Evolutionary conservation across 2,329 filamentous ascomycete genomes (phyloP).

Genomic region (Xylaria sp.): DNA sequence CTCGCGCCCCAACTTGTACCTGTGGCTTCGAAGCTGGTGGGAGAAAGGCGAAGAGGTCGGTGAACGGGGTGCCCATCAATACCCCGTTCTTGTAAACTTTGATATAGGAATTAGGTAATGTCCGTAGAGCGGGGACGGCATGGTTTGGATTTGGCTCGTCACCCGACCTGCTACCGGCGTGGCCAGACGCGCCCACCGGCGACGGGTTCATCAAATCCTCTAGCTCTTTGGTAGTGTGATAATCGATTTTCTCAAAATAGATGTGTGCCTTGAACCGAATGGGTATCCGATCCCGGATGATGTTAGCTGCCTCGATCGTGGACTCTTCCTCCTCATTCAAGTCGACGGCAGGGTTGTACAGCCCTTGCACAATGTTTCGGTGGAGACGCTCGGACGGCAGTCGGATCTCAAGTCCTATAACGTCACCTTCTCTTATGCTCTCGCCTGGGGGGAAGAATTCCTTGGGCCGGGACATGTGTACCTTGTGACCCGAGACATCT

Average conservation of each 20-base stretch:
- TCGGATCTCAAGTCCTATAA: conserved; percentile 87
- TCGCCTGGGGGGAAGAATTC: conserved; percentile 83
- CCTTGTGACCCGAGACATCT: conserved; percentile 87
- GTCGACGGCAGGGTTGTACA: conserved; percentile 87
- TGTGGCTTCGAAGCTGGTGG: conserved; percentile 83
- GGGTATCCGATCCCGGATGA: conserved; percentile 92
- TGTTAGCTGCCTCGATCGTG: conserved; percentile 70
- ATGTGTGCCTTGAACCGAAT: conserved; percentile 93
- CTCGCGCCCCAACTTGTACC: conserved; percentile 74
- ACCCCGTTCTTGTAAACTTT: conserved; percentile 92
- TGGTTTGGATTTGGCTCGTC: conserved; percentile 75
- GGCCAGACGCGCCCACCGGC: conserved; percentile 51
- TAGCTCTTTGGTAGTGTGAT: conserved; percentile 84
- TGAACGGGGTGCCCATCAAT: conserved; percentile 84
- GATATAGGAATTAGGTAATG: conserved; percentile 83
- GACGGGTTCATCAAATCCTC: conserved; percentile 81
- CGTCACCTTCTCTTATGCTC: conserved; percentile 85
- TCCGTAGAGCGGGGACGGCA: conserved; percentile 75
- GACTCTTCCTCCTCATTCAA: conserved; percentile 61
- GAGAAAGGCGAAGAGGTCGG: conserved; percentile 85
- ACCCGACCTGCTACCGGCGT: conserved; percentile 44
- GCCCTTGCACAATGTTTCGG: conserved; percentile 83
- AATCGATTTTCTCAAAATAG: conserved; percentile 93
- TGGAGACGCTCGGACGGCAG: conserved; percentile 86
- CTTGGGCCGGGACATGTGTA: conserved; percentile 91